Base-by-base conservation (phyloP, 2,329 filamentous ascomycete species). In the Shiraia bambusicola region DNA sequence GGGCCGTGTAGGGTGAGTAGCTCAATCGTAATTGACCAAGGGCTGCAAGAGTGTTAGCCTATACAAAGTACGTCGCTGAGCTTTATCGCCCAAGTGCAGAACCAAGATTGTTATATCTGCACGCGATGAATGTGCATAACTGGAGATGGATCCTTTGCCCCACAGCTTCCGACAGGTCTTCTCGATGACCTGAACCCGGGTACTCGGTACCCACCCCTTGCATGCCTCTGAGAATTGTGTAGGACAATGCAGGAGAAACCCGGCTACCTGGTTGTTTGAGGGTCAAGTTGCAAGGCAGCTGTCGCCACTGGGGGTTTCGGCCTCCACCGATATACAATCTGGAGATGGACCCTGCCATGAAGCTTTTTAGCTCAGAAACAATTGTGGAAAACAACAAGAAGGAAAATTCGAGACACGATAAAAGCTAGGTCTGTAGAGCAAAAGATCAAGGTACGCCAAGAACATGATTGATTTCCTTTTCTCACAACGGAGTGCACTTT, bases 201-300 rank as follows among this genome's bases (percentile, higher is more conserved):
- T 65, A 52, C 36, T 48, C 50, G 63, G 61, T 48, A 47, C 29
- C 38, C 29, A 40, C 49, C 58, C 55, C 58, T 65, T 61, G 58
- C 52, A 48, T 56, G 45, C 47, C 42, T 52, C 50, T 44, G 51
- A 39, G 24, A 27, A 31, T 45, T 30, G 58, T 62, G 43, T 45
- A 50, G 61, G 55, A 31, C 36, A 40, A 45, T 53, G 50, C 50
- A 50, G 42, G 47, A 51, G 41, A 39, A 34, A 48, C 59, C 64
- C 64, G 56, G 45, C 35, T 59, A 65, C 61, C 63, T 47, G 63
- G 60, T 61, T 40, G 24, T 34, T 27, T 34, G 34, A 47, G 52
- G 47, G 40, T 45, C 42, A 49, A 41, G 47, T 56, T 52, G 54
- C 58, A 56, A 57, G 50, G 46, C 39, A 43, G 45, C 32, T 42